Evolutionary conservation across 805 yeast species (phyloP).

Genomic region (Martiniozyma abietophila): DNA sequence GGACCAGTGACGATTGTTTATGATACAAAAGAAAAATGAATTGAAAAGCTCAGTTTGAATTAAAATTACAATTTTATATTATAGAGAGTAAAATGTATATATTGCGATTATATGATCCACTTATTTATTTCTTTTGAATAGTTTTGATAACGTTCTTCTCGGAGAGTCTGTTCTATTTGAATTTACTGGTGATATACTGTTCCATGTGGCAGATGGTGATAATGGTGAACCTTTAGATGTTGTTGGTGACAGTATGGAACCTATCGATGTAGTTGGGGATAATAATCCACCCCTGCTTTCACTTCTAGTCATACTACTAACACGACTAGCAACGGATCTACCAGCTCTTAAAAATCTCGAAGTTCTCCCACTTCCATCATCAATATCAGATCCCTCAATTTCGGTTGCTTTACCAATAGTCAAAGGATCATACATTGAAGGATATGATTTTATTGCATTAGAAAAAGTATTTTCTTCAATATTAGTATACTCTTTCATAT

Average conservation of each 20-base stretch:
- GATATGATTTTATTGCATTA: conserved; percentile 10
- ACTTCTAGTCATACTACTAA: too few relatives aligned
- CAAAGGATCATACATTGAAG: conserved; percentile 13
- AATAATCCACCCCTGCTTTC: too few relatives aligned
- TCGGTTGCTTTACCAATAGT: conserved; percentile 2
- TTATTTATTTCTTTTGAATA: too few relatives aligned
- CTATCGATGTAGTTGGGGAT: too few relatives aligned
- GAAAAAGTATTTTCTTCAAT: conserved; percentile 5
- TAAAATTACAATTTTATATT: too few relatives aligned
- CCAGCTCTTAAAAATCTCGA: conserved; percentile 20
- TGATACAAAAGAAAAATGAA: conserved; percentile 47
- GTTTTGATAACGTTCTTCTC: conserved; percentile 22
- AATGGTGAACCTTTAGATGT: not conserved
- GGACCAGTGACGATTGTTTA: conserved; percentile 87
- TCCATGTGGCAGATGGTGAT: conserved; percentile 2
- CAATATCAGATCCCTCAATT: conserved; percentile 9
- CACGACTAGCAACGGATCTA: conserved; percentile 11
- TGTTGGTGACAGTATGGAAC: not conserved
- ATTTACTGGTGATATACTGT: conserved; percentile 12
- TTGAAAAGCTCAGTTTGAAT: too few relatives aligned
- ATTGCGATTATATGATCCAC: too few relatives aligned
- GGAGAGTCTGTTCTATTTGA: conserved; percentile 19
- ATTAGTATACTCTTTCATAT: not conserved
- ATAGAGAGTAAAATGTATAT: too few relatives aligned
- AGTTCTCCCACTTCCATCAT: conserved; percentile 6